phyloP scores from a whole-genome alignment of 2,329 filamentous ascomycete species.

The Aspergillus luchuensis region DNA sequence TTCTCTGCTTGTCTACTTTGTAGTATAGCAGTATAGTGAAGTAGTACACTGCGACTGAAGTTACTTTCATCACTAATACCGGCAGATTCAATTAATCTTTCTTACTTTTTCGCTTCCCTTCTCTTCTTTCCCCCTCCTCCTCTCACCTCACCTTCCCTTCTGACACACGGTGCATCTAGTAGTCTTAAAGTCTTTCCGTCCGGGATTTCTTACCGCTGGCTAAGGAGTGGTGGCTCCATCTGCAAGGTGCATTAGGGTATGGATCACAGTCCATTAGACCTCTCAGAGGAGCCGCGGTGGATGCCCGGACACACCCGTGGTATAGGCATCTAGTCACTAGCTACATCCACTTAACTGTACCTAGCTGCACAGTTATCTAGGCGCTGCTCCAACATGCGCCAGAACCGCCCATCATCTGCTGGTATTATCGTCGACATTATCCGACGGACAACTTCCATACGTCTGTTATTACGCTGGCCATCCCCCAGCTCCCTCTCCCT shows the following conservation, averaged over 20 bases:
- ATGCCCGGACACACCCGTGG: conserved; percentile 2
- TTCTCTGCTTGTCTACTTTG: too few species aligned
- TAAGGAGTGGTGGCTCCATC: background rate
- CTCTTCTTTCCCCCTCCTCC: background rate
- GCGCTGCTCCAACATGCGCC: background rate
- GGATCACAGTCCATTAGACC: background rate
- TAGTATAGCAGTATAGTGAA: too few species aligned
- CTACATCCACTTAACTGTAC: background rate
- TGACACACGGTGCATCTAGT: background rate
- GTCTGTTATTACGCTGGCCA: background rate
- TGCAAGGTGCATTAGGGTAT: conserved; percentile 3
- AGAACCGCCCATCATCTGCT: background rate
- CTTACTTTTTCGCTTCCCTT: background rate
- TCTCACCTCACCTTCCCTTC: background rate
- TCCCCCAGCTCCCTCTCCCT: background rate
- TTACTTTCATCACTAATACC: too few species aligned
- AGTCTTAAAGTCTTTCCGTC: background rate
- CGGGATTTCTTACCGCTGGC: background rate
- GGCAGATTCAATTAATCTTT: background rate
- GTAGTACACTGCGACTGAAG: too few species aligned
- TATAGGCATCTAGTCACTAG: conserved; percentile 2
- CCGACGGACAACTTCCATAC: background rate
- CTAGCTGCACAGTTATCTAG: conserved; percentile 3
- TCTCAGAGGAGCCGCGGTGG: conserved; percentile 1
- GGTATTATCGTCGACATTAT: conserved; percentile 1